phyloP scores from a whole-genome alignment of 352 stramenopile species.

The Phytophthora pinifolia region DNA sequence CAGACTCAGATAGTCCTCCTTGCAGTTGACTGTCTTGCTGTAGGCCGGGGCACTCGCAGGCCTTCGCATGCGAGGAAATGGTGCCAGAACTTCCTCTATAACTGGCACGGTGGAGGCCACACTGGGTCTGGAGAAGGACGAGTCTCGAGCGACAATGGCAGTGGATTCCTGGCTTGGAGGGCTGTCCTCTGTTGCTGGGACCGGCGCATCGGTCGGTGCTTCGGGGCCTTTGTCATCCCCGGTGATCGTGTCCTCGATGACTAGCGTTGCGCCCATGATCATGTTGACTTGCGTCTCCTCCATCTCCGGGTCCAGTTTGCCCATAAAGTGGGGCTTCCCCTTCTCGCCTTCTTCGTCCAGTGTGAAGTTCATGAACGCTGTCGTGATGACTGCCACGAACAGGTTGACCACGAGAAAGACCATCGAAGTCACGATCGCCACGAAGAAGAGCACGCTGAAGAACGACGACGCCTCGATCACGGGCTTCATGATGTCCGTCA shows the following conservation, averaged over 20 bases:
- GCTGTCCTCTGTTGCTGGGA: too few species aligned
- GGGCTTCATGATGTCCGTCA: conserved; percentile 78
- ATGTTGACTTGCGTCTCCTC: conserved; percentile 80
- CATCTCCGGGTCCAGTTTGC: conserved; percentile 54
- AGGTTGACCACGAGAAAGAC: conserved; percentile 84
- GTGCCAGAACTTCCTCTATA: conserved; percentile 2
- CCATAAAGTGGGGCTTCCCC: conserved; percentile 42
- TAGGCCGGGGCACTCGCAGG: conserved; percentile 21
- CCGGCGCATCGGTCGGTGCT: too few species aligned
- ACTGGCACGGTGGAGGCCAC: conserved; percentile 6
- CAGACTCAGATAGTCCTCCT: conserved; percentile 28
- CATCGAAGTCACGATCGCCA: conserved; percentile 71
- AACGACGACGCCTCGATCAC: conserved; percentile 62
- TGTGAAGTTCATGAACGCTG: conserved; percentile 82
- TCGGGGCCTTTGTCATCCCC: conserved; percentile 8
- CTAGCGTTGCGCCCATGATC: conserved; percentile 81
- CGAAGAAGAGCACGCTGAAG: conserved; percentile 64
- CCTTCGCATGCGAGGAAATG: conserved; percentile 6
- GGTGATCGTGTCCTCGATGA: conserved; percentile 50
- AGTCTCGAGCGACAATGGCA: conserved; percentile 9
- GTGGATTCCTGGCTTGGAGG: not conserved
- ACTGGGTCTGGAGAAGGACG: conserved; percentile 17
- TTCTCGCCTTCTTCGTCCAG: conserved; percentile 46
- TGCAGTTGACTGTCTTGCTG: conserved; percentile 21
- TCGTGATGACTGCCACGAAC: conserved; percentile 84